Evolutionary conservation across 495 filamentous ascomycete species (phyloP).

Genomic region (Penicillium cosmopolitanum): DNA sequence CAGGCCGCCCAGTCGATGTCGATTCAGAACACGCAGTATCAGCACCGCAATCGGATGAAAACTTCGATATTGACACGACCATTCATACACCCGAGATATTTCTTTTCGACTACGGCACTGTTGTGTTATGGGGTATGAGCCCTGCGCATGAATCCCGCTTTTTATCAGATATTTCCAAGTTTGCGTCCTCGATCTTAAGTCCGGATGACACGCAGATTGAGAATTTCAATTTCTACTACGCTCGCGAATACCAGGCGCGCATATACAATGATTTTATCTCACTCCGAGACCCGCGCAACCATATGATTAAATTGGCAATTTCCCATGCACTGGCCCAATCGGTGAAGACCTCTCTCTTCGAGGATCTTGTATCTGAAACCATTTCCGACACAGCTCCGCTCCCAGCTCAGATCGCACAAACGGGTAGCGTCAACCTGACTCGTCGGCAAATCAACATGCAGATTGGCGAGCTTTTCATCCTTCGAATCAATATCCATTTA

Average conservation of each 20-base stretch:
- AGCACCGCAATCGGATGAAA: slow-evolving; percentile 28
- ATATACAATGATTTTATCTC: slow-evolving; percentile 99
- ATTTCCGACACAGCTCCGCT: slow-evolving; percentile 89
- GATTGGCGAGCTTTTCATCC: slow-evolving; percentile 95
- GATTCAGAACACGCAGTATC: slow-evolving; percentile 32
- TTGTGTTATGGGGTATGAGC: slow-evolving; percentile 99
- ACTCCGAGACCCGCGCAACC: slow-evolving; percentile 85
- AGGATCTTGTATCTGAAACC: slow-evolving; percentile 91
- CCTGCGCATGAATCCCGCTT: slow-evolving; percentile 81
- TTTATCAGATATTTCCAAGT: slow-evolving; percentile 92
- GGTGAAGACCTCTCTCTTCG: slow-evolving; percentile 95
- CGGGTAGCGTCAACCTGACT: slow-evolving; percentile 84
- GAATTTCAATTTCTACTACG: slow-evolving; percentile 99
- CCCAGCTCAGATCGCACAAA: slow-evolving; percentile 85
- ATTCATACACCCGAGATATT: slow-evolving; percentile 94
- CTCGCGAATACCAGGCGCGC: slow-evolving; percentile 90
- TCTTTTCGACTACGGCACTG: slow-evolving; percentile 96
- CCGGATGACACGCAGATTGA: slow-evolving; percentile 91
- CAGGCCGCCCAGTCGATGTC: slow-evolving; percentile 31
- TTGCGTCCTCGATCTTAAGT: slow-evolving; percentile 85
- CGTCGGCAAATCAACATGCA: slow-evolving; percentile 95
- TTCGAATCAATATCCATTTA: slow-evolving; percentile 95
- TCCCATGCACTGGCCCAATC: slow-evolving; percentile 93
- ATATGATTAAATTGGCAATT: slow-evolving; percentile 98
- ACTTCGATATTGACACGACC: slow-evolving; percentile 56